Base-by-base conservation (phyloP, 192 early-diverging fungal genomes). In the Gigaspora rosea region DNA sequence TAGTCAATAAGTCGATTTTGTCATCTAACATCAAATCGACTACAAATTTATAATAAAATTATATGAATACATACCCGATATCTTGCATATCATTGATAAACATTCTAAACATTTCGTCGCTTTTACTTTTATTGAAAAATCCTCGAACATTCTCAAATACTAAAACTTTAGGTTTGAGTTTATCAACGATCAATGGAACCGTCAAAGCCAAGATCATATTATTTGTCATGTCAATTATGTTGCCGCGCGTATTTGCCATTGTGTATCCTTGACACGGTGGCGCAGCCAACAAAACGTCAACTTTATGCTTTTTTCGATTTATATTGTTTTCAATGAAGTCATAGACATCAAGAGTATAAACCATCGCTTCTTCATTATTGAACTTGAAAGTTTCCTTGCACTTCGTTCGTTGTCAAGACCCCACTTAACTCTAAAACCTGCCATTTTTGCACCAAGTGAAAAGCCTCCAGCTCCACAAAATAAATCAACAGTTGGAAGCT, bases 131-230 rank as follows among this genome's bases (percentile, higher is more conserved):
- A 61, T 61, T 27, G 3, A 27, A 61, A 27, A 61, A 61, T 27
- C 59, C 59, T 32, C 20, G 15, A 22, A 61, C 59, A 61, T 61
- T 61, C 22, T 61, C 59, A 61, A 61, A 61, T 61, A 61, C 59
- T 32, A 61, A 61, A 27, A 61, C 22, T 27, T 61, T 61, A 5
- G 59, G 59, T 27, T 20, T 20, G 10, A 61, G 27, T 22, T 22
- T 61, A 20, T 27, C 59, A 4, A 61, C 10, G 7, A 20, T n/a
- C 20, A 20, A 10, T 2, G 59, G 59, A 5, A 61, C 22, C 3
- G 15, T 61, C 59, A 61, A 22, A 20, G 22, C 27, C 27, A 61
- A 61, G n/a, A 61, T 27, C n/a, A 27, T 61, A 20, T 27, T 27
- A 0, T n/a, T 32, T 20, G 20, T 32, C 59, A 61, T 61, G 20